Percentiles rank a stretch among this genome's conserved stretches.
phyloP scores from a whole-genome alignment of 257 asterid genomes.

The Apocynum venetum region DNA sequence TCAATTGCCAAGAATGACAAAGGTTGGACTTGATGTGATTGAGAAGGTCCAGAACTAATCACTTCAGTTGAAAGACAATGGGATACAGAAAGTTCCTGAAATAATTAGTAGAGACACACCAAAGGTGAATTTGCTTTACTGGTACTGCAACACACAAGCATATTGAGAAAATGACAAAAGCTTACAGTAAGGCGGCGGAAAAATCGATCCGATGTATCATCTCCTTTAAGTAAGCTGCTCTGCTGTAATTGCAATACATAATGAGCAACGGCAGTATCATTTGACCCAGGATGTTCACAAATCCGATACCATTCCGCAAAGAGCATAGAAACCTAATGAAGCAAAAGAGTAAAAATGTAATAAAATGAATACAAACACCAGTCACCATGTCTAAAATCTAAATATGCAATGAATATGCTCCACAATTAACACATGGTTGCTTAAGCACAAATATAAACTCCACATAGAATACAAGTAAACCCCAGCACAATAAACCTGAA shows the following conservation, averaged over 20 bases:
- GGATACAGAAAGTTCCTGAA: constrained; percentile 85
- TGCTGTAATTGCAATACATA: constrained; percentile 65
- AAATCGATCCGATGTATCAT: constrained; percentile 79
- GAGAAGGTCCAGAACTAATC: constrained; percentile 58
- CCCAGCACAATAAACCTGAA: neutral
- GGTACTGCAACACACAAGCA: neutral
- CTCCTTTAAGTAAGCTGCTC: constrained; percentile 85
- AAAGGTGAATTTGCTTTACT: constrained; percentile 5
- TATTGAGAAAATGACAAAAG: constrained; percentile 1
- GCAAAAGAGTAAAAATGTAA: neutral
- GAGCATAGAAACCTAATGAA: constrained; percentile 55
- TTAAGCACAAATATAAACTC: neutral
- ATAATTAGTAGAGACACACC: constrained; percentile 6
- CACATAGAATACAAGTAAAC: neutral
- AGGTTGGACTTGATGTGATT: constrained; percentile 61
- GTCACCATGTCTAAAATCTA: neutral
- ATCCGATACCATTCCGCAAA: constrained; percentile 86
- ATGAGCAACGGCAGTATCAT: constrained; percentile 67
- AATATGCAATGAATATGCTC: neutral
- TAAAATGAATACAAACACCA: neutral
- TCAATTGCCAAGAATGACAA: constrained; percentile 94
- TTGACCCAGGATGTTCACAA: constrained; percentile 82
- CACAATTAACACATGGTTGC: neutral
- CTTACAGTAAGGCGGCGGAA: constrained; percentile 75
- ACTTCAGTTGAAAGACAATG: constrained; percentile 85